Percentiles rank a stretch among this genome's conserved stretches.
Evolutionary conservation across 106 monocot species (phyloP).

Genomic region (Phalaenopsis aphrodite): DNA sequence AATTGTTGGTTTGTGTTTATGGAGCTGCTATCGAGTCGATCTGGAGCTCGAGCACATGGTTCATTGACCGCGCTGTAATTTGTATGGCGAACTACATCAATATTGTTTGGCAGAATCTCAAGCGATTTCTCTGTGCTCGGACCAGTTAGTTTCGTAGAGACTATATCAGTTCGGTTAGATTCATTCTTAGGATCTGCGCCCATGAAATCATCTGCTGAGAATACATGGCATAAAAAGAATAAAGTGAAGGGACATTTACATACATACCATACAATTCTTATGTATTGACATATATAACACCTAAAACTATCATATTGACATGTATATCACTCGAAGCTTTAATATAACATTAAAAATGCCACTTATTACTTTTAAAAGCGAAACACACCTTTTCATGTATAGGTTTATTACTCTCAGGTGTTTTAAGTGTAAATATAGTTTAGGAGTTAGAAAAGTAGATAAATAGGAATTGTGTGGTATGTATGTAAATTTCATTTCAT

Average conservation of each 20-base stretch:
- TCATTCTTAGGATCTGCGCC: constrained; percentile 13
- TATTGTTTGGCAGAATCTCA: constrained; percentile 18
- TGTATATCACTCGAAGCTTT: no score
- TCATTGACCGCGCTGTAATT: constrained; percentile 16
- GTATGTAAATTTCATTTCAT: no score
- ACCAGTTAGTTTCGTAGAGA: constrained; percentile 16
- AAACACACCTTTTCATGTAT: no score
- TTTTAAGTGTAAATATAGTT: no score
- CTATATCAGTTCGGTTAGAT: constrained; percentile 23
- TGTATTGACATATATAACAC: no score
- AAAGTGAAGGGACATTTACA: not conserved
- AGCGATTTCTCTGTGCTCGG: constrained; percentile 15
- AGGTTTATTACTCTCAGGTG: no score
- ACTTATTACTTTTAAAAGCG: no score
- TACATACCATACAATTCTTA: no score
- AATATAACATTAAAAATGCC: no score
- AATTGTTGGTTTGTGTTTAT: constrained; percentile 14
- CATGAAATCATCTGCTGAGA: constrained; percentile 37
- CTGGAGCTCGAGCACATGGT: constrained; percentile 18
- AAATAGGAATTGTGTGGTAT: no score
- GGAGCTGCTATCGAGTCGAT: constrained; percentile 28
- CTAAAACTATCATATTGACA: no score
- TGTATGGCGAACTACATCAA: constrained; percentile 7
- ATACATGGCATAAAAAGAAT: constrained; percentile 9
- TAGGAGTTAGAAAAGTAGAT: no score